Base-by-base conservation (phyloP, 2,329 filamentous ascomycete species). In the Cadophora gregata region DNA sequence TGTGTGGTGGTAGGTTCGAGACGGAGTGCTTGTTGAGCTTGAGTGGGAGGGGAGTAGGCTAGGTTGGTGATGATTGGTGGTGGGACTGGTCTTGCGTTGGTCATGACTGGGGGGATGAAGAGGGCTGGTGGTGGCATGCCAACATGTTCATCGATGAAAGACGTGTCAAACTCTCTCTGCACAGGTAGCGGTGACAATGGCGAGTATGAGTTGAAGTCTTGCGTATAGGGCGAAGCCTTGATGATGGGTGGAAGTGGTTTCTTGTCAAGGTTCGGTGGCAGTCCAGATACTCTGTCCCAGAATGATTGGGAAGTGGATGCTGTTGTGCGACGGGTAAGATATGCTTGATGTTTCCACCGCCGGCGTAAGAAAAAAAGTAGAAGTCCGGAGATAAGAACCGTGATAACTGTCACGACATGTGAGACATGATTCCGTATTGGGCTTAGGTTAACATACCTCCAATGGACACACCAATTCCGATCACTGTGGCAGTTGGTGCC, bases 231-330 rank as follows among this genome's bases (percentile, higher is more conserved):
- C 9, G 21, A 38, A 1, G 55, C 14, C 33, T 36, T 36, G 1
- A n/a, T n/a, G 5, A n/a, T 25, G 33, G n/a, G 21, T 16, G 33
- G 31, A 3, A 3, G n/a, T 36, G 55, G 12, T 42, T 33, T n/a
- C n/a, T 27, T 16, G 19, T 27, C 50, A 19, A 31, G 4, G 14
- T 51, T n/a, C 21, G 33, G 21, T 27, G 33, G 21, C 7, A 25
- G 55, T 16, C 55, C 55, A 24, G 55, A 58, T 19, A 58, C 31
- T 58, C 55, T 21, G 33, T 58, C 21, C 55, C 55, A 58, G 33
- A 58, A 58, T 27, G 55, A 58, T 24, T 38, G 31, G 25, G 31
- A 25, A 1, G 21, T 38, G 7, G n/a, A n/a, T 42, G 55, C 31
- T 25, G 55, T 42, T 16, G 31, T 6, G 10, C 31, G 19, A 16